Evolutionary conservation across 2,329 filamentous ascomycete species (phyloP).

Genomic region (Fusarium devonianum): DNA sequence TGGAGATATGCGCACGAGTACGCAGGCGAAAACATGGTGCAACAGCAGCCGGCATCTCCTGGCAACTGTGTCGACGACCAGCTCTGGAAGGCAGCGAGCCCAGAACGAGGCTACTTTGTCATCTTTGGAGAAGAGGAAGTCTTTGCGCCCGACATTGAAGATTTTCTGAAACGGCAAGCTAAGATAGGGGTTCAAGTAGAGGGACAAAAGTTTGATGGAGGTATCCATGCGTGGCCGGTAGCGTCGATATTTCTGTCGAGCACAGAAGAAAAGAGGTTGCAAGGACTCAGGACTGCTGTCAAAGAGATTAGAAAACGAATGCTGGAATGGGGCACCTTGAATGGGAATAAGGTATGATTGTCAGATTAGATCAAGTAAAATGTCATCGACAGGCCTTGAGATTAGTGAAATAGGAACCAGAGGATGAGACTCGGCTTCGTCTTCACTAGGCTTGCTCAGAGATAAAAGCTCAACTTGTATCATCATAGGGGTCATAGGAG

Average conservation of each 20-base stretch:
- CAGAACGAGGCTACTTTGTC: conserved; percentile 71
- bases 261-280: conserved; percentile 57
- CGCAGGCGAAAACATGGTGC: conserved; percentile 51
- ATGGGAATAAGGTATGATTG: conserved; percentile 38
- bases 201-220: conserved; percentile 66
- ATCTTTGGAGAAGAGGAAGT: conserved; percentile 81
- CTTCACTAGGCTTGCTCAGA: conserved; percentile 45
- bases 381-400: conserved; percentile 44
- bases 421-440: conserved; percentile 60
- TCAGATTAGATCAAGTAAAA: conserved; percentile 74
- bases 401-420: conserved; percentile 53
- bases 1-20: conserved; percentile 77
- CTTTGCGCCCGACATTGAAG: conserved; percentile 73
- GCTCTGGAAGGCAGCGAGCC: conserved; percentile 73
- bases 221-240: conserved; percentile 85
- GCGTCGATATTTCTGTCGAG: conserved; percentile 66
- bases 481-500: conserved; percentile 45
- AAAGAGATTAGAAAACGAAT: conserved; percentile 48
- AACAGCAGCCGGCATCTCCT: conserved; percentile 62
- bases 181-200: conserved; percentile 62
- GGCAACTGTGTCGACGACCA: conserved; percentile 70
- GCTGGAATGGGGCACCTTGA: conserved; percentile 25
- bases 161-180: conserved; percentile 63
- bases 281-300: conserved; percentile 56
- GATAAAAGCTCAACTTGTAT: conserved; percentile 50